A percentile compares a stretch with the other conserved stretches of the same genome.
Evolutionary conservation across 805 yeast species (phyloP).

Genomic region (Candida vaughaniae): DNA sequence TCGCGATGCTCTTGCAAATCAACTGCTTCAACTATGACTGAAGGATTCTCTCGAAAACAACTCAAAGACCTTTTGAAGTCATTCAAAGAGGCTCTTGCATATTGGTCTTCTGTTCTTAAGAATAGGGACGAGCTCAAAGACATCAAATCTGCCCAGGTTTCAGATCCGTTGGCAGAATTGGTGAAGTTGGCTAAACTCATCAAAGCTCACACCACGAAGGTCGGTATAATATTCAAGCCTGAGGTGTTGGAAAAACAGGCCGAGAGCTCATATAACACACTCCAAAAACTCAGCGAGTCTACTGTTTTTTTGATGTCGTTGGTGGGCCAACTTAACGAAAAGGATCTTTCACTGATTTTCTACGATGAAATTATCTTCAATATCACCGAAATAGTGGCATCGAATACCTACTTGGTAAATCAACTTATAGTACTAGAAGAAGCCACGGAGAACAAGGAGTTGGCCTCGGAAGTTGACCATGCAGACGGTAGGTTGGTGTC

Average conservation of each 20-base stretch:
- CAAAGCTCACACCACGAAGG: constrained; percentile 75
- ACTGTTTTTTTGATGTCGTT: constrained; percentile 47
- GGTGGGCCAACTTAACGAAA: constrained; percentile 28
- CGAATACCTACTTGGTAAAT: constrained; percentile 20
- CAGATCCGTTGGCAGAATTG: constrained; percentile 54
- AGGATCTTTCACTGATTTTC: constrained; percentile 35
- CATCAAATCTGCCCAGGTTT: constrained; percentile 32
- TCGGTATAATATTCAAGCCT: constrained; percentile 69
- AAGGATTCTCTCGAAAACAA: constrained; percentile 23
- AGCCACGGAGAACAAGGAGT: neutral
- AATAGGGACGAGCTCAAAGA: constrained; percentile 16
- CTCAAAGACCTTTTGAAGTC: constrained; percentile 23
- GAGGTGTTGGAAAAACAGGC: constrained; percentile 40
- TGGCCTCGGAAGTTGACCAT: constrained; percentile 12
- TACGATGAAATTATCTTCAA: constrained; percentile 31
- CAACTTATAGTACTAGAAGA: constrained; percentile 24
- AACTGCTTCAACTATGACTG: too few species aligned
- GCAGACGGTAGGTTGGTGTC: constrained; percentile 23
- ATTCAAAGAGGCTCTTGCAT: constrained; percentile 29
- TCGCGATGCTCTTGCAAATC: too few species aligned
- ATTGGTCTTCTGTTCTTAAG: constrained; percentile 21
- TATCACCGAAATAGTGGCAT: constrained; percentile 18
- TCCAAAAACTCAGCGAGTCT: constrained; percentile 46
- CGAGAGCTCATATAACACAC: constrained; percentile 52
- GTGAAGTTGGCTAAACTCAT: constrained; percentile 57